phyloP scores from a whole-genome alignment of 495 filamentous ascomycete genomes.

The Penicillium lagena region DNA sequence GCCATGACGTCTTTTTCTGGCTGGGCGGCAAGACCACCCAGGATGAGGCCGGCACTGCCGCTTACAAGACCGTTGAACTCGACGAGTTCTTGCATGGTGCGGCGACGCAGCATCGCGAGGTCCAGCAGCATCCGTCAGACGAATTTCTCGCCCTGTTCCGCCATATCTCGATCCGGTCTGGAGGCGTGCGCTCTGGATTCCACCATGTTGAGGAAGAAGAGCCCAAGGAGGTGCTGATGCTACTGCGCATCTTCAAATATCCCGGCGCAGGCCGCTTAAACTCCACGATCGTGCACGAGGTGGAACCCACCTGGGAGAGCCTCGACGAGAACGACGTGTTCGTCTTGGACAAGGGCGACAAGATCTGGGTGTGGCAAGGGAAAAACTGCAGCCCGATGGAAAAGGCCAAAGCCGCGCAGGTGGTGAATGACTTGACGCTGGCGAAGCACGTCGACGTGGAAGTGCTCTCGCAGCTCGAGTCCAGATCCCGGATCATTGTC shows the following conservation, averaged over 20 bases:
- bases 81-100: conserved; percentile 55
- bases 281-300: conserved; percentile 52
- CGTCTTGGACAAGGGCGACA: conserved; percentile 50
- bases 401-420: conserved; percentile 56
- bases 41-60: conserved; percentile 57
- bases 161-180: conserved; percentile 43
- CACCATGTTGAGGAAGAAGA: conserved; percentile 46
- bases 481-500: conserved; percentile 45
- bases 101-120: conserved; percentile 54
- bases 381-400: conserved; percentile 57
- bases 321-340: conserved; percentile 58
- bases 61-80: conserved; percentile 61
- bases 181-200: conserved; percentile 57
- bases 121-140: conserved; percentile 47
- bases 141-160: conserved; percentile 54
- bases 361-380: conserved; percentile 63
- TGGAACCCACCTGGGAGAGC: conserved; percentile 53
- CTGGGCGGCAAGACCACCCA: conserved; percentile 52
- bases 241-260: conserved; percentile 54
- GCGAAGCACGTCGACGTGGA: conserved; percentile 58
- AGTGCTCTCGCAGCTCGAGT: conserved; percentile 51
- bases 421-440: conserved; percentile 54
- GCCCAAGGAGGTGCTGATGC: conserved; percentile 31
- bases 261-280: conserved; percentile 32
- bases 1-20: conserved; percentile 57